Evolutionary conservation across 2,329 filamentous ascomycete species (phyloP).

Genomic region (Penicillium hesseltinei): DNA sequence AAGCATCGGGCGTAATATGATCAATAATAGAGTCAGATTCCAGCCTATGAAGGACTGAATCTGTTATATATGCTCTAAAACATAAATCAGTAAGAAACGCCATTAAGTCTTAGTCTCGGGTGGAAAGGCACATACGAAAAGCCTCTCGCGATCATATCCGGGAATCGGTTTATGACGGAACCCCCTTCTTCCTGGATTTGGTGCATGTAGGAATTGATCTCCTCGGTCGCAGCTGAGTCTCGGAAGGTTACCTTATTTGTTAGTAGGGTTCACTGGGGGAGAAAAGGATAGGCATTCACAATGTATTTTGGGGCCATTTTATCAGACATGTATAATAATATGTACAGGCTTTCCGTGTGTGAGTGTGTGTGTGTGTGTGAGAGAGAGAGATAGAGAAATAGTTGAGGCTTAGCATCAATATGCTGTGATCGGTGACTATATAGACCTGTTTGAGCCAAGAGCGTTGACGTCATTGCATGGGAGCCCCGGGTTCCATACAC

Average conservation of each 20-base stretch:
- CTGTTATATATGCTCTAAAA: neutral
- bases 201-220: constrained; percentile 2
- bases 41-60: neutral
- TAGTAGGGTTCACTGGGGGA: neutral
- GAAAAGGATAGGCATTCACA: neutral
- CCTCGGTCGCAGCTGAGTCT: constrained; percentile 4
- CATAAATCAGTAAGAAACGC: neutral
- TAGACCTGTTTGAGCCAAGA: neutral
- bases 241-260: constrained; percentile 4
- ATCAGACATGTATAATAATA: neutral
- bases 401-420: neutral
- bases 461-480: neutral
- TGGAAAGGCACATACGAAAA: neutral
- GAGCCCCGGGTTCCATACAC: neutral
- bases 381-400: too few species aligned
- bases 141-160: constrained; percentile 3
- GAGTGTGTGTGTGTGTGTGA: too few species aligned
- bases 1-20: neutral
- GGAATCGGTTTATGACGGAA: neutral
- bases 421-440: neutral
- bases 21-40: neutral
- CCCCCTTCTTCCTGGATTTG: constrained; percentile 1
- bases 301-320: neutral
- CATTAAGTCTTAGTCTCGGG: too few species aligned
- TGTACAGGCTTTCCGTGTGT: too few species aligned